Evolutionary conservation across 139 green algal species (phyloP).

Genomic region (Eudorina sp.): DNA sequence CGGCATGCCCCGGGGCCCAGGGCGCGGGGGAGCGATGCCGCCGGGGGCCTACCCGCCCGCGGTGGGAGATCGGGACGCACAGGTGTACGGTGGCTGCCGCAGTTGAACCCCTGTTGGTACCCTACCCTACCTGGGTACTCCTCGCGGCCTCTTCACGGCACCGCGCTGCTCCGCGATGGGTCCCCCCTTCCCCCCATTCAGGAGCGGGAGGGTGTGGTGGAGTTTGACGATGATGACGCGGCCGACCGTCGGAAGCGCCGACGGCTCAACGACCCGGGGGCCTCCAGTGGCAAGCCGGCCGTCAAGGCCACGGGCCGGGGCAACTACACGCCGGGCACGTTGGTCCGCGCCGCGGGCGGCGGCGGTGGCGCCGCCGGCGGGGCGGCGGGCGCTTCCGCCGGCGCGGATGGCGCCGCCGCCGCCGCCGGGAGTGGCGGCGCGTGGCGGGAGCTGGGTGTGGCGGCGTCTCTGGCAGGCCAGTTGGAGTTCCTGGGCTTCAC

Average conservation of each 20-base stretch:
- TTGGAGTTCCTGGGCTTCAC: constrained; percentile 76
- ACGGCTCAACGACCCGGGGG: background rate
- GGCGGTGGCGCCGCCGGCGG: background rate
- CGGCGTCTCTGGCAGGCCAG: constrained; percentile 56
- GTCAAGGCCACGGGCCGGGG: constrained; percentile 25
- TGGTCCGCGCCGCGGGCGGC: background rate
- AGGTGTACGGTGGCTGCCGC: no score
- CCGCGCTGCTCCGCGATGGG: no score
- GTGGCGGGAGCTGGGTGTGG: constrained; percentile 68
- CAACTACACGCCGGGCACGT: constrained; percentile 18
- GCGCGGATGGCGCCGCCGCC: background rate
- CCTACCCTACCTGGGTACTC: no score
- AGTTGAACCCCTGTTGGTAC: no score
- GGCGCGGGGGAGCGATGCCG: no score
- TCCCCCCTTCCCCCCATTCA: no score
- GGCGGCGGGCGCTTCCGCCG: background rate
- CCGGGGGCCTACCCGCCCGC: no score
- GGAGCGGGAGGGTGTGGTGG: constrained; percentile 41
- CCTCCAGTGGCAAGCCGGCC: background rate
- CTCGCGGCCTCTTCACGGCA: no score
- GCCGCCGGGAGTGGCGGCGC: constrained; percentile 17
- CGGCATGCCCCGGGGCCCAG: no score
- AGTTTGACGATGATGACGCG: constrained; percentile 35
- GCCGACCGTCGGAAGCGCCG: constrained; percentile 22
- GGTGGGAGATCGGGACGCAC: no score